Evolutionary conservation across 495 filamentous ascomycete genomes (phyloP), one percentile per base, ranked within the genome.

Genomic region (Penicillium angulare): DNA sequence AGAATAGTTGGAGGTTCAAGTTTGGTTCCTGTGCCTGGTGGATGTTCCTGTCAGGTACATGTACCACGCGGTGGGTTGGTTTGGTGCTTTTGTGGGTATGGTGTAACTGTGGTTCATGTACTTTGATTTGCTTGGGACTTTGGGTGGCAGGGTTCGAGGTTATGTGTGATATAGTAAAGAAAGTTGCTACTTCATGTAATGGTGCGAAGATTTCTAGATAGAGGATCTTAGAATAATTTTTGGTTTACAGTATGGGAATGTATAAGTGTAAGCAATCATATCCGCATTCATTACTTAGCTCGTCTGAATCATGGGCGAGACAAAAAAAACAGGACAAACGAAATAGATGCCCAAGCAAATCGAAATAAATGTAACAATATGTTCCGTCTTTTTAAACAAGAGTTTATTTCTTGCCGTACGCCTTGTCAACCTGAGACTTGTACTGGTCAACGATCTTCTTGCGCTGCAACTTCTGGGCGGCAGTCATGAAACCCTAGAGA

Each of bases 381-480:
- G 18, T 22, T 15, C 21, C 21, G 21, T 41, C 38, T n/a, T 16
- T 32, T 46, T 46, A 22, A 2, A 7, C 29, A 35, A 22, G 29
- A 12, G 13, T 24, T 65, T 67, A 72, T 53, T 74, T 73, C 69
- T 74, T 74, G 56, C 66, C 65, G 56, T 80, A 81, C 4, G 73
- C 76, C 53, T 64, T 66, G 61, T 76, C 69, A 38, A 81, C 71
- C 8, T 78, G 69, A 32, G 66, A 59, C 55, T 74, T 54, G 66
- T 72, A 76, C 44, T 66, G 71, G 47, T 52, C 56, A 40, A 77
- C 50, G 33, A 81, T 80, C 64, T 74, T 79, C 67, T 73, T 80
- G 56, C 78, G 73, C 53, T 81, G 77, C 38, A 81, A 64, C 52
- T 81, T 81, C 62, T 81, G 78, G 7, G 78, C 77, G 22, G 78